These are phyloP conservation scores for Chionographis japonica DNA, from an alignment of 106 monocot genomes.

Conservation along the genomic window DNA sequence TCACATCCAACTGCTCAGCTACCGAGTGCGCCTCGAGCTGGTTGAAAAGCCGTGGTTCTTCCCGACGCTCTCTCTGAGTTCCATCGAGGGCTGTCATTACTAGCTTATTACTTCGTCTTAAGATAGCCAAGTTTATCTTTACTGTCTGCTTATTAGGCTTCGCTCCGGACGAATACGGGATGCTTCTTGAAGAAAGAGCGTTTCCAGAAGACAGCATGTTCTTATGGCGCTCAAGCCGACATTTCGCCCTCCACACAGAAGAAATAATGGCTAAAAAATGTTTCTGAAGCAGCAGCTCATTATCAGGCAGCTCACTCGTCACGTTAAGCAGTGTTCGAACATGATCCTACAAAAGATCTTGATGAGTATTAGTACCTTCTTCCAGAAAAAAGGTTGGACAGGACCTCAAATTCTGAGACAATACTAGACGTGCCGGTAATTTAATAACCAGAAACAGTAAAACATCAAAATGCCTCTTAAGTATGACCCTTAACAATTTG, in stretches of 20 bases:
- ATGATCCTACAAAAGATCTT: constrained; percentile 66
- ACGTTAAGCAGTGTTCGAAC: constrained; percentile 56
- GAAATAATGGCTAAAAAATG: constrained; percentile 86
- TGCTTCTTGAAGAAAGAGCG: constrained; percentile 15
- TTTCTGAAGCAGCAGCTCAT: constrained; percentile 87
- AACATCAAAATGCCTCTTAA: too few species aligned
- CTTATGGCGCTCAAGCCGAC: constrained; percentile 12
- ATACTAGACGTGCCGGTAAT: neutral
- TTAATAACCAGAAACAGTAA: too few species aligned
- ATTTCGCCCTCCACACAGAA: constrained; percentile 75
- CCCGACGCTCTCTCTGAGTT: constrained; percentile 10
- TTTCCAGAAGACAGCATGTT: constrained; percentile 20
- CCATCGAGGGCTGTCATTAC: constrained; percentile 42
- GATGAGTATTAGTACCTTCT: neutral
- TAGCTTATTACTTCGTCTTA: constrained; percentile 40
- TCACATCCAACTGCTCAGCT: constrained; percentile 48
- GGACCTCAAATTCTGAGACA: neutral
- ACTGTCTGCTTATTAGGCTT: constrained; percentile 23
- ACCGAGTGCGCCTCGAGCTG: constrained; percentile 6
- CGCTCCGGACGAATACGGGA: constrained; percentile 10
- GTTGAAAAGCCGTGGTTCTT: constrained; percentile 16
- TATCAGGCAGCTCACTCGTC: constrained; percentile 61
- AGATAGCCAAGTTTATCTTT: constrained; percentile 13
- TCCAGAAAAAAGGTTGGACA: neutral
- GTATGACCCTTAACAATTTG: too few species aligned